Conservation (phyloP, 768 basidiomycete genomes). For the Dioszegia crocea region DNA sequence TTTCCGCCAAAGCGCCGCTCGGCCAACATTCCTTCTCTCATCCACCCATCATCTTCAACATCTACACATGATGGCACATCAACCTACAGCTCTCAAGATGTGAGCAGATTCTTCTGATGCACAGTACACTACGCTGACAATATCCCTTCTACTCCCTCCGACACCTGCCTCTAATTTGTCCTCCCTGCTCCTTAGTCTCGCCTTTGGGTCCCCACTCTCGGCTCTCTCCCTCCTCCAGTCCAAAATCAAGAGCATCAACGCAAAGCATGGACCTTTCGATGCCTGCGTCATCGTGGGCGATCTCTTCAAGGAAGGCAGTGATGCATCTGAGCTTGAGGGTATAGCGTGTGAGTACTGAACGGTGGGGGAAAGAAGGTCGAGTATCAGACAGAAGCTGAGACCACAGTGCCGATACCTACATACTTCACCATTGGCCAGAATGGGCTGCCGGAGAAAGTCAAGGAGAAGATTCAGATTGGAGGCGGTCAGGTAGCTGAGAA, state of each 20-base stretch:
- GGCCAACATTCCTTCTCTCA: background rate
- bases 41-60: background rate
- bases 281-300: constrained; percentile 53
- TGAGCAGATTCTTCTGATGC: background rate
- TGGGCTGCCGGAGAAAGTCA: constrained; percentile 66
- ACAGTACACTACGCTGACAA: background rate
- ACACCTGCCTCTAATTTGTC: background rate
- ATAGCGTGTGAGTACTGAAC: constrained; percentile 27
- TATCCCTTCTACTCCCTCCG: background rate
- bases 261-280: constrained; percentile 90
- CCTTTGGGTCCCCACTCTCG: constrained; percentile 75
- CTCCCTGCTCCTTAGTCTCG: constrained; percentile 56
- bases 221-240: constrained; percentile 68
- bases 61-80: constrained; percentile 16
- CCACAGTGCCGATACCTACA: constrained; percentile 74
- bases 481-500: constrained; percentile 77
- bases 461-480: constrained; percentile 69
- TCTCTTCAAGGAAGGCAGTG: constrained; percentile 61
- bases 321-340: constrained; percentile 53
- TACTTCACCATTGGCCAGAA: constrained; percentile 87
- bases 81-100: constrained; percentile 30
- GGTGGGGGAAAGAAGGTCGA: background rate
- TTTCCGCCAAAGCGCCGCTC: background rate
- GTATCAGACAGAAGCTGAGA: background rate
- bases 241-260: constrained; percentile 77